These are phyloP conservation scores for Dendrobium officinale DNA, from an alignment of 106 monocot genomes.

Conservation along the genomic window DNA sequence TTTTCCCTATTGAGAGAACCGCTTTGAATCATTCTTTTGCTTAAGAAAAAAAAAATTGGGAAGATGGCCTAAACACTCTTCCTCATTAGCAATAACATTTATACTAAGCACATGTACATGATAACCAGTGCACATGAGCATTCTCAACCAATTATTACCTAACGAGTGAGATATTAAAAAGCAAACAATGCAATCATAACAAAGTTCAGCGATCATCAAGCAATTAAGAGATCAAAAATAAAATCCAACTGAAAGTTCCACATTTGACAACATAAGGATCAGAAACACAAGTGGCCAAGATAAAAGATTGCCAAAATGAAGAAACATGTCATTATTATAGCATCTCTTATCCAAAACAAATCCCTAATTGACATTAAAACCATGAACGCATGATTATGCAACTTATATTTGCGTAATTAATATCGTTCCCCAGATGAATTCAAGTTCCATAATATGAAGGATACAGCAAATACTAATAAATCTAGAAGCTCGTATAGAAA, in stretches of 20 bases:
- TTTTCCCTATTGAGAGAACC: not conserved
- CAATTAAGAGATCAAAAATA: not conserved
- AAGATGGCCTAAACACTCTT: not conserved
- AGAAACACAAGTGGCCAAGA: not conserved
- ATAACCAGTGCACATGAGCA: not conserved
- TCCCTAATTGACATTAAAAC: not conserved
- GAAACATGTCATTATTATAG: not conserved
- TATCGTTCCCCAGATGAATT: not conserved
- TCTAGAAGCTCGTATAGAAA: not conserved
- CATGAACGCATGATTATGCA: not conserved
- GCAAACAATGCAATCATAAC: not conserved
- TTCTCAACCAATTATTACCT: not conserved
- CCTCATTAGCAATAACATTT: not conserved
- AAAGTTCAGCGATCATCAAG: not conserved
- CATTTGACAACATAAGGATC: not conserved
- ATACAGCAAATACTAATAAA: not conserved
- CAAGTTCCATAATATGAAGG: not conserved
- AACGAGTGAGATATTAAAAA: not conserved
- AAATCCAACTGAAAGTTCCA: not conserved
- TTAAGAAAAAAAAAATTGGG: not conserved
- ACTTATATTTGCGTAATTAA: not conserved
- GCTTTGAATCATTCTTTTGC: not conserved
- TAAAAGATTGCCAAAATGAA: not conserved
- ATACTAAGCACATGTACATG: not conserved
- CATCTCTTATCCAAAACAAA: not conserved